phyloP scores from a whole-genome alignment of 1,139 yeast genomes.

The Geotrichum histeridarum region DNA sequence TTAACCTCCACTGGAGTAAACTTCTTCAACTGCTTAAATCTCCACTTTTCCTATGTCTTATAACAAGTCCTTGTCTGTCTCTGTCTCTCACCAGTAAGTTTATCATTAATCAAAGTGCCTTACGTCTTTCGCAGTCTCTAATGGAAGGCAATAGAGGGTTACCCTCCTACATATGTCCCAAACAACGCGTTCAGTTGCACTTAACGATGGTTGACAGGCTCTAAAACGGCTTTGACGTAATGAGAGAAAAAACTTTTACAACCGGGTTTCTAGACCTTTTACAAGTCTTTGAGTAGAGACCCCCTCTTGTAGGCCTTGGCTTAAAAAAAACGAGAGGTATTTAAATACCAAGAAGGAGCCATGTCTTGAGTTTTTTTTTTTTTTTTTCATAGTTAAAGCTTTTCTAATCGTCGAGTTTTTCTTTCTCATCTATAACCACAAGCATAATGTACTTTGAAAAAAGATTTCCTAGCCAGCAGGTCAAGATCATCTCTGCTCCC shows the following conservation, averaged over 20 bases:
- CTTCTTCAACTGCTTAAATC: no score
- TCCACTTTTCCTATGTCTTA: no score
- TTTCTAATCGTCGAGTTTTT: background rate
- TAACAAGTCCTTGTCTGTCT: no score
- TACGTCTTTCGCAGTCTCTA: background rate
- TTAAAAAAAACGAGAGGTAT: no score
- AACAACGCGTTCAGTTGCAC: conserved; percentile 18
- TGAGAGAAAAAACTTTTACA: no score
- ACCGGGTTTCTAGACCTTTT: background rate
- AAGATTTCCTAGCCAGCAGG: conserved; percentile 23
- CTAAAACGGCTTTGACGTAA: no score
- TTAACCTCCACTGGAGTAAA: no score
- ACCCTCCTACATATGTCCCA: background rate
- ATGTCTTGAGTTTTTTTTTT: background rate
- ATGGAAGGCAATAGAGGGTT: conserved; percentile 15
- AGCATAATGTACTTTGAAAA: conserved; percentile 18
- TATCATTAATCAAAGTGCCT: no score
- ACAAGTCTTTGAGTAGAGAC: background rate
- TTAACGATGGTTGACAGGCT: conserved; percentile 1
- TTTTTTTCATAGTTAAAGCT: background rate
- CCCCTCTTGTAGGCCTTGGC: background rate
- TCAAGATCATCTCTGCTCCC: conserved; percentile 66
- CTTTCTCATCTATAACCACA: background rate
- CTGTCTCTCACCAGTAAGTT: no score
- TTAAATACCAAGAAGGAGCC: no score